Evolutionary conservation across 257 asterid species (phyloP), one percentile per base, ranked within the genome.

Genomic region (Parsonsia alboflavescens): DNA sequence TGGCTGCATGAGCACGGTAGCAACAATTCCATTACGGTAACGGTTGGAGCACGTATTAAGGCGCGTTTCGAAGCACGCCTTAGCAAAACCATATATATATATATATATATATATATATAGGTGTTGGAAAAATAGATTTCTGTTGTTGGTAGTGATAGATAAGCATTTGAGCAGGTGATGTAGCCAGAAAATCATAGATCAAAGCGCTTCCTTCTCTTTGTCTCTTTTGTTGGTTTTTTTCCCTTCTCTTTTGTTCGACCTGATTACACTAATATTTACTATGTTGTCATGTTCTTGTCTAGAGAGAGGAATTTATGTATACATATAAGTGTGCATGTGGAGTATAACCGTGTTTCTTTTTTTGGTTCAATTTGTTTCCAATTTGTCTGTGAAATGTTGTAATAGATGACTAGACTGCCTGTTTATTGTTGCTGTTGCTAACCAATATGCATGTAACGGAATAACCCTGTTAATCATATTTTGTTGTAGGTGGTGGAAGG

Each of bases 401-500:
- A 7, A 12, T 33, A 39, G 30, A 65, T 19, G 49, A n/a, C 21
- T 39, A 5, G 10, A 13, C 28, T 72, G 41, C 41, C 50, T 1
- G 12, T 5, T 45, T 45, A 42, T 49, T 45, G 10, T 70, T 70
- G 36, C 22, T 5, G 62, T 26, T 50, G 33, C 45, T 68, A 8
- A 50, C 16, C 17, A 22, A 70, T 70, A 42, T 21, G 41, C 39
- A 59, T 52, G n/a, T 54, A n/a, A 10, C 2, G 2, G 46, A 52
- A 16, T 72, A 13, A 52, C 24, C 3, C 0, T 64, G 49, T 36
- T 21, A 64, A 36, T 64, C 48, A 30, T 11, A 33, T 64, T 61
- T 67, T 73, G 73, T 75, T 78, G 62, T 80, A 94, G 98, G 84
- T 94, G 99, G 99, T 94, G 99, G 97, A 90, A 86, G 89, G 98